Evolutionary conservation across 495 filamentous ascomycete genomes (phyloP).

Genomic region (Tuber indicum): DNA sequence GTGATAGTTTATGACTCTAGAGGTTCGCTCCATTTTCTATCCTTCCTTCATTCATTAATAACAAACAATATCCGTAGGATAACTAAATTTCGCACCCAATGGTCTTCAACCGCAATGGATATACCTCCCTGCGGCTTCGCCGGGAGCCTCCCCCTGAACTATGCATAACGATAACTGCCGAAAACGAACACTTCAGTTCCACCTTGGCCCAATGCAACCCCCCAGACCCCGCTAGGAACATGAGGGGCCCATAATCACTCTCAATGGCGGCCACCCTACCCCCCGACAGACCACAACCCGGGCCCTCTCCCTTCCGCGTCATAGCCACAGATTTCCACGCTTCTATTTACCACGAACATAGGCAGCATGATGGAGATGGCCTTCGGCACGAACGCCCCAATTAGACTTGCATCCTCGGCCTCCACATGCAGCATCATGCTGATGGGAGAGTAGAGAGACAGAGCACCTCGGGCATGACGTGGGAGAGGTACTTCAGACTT

Average conservation of each 20-base stretch:
- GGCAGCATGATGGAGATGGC: conserved; percentile 58
- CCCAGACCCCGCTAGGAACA: conserved; percentile 56
- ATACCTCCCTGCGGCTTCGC: conserved; percentile 59
- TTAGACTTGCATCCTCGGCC: conserved; percentile 57
- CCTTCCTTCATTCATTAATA: background rate
- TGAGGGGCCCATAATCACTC: conserved; percentile 57
- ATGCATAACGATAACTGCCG: conserved; percentile 62
- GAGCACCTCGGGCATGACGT: conserved; percentile 48
- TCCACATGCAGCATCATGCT: conserved; percentile 58
- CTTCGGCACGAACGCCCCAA: conserved; percentile 53
- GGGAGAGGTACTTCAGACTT: conserved; percentile 48
- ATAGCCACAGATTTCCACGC: conserved; percentile 53
- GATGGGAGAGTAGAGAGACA: conserved; percentile 48
- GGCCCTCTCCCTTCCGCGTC: conserved; percentile 46
- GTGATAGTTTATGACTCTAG: background rate
- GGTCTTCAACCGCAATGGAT: conserved; percentile 52
- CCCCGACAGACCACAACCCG: conserved; percentile 51
- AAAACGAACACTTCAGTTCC: conserved; percentile 78
- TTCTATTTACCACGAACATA: conserved; percentile 58
- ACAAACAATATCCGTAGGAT: background rate
- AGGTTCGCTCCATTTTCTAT: background rate
- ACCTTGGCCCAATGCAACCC: conserved; percentile 64
- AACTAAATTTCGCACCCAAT: conserved; percentile 51
- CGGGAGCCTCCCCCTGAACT: conserved; percentile 55
- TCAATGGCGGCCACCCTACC: conserved; percentile 40